Conservation (phyloP, 352 stramenopile genomes). For the Phytophthora rubi region DNA sequence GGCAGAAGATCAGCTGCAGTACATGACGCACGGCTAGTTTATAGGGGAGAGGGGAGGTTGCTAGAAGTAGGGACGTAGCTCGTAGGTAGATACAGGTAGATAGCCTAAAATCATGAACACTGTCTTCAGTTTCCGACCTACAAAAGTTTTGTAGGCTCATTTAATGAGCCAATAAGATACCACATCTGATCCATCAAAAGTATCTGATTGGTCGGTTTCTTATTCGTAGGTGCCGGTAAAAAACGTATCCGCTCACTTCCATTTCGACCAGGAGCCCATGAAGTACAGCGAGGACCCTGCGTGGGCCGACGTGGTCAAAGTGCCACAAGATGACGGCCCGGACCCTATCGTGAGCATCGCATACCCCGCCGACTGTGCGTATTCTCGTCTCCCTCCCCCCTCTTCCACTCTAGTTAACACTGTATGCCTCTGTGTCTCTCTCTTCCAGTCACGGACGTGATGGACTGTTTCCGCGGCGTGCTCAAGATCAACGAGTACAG, state of each 20-base stretch:
- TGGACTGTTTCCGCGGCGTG: constrained; percentile 96
- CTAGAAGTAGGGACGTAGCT: neutral
- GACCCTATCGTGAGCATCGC: constrained; percentile 81
- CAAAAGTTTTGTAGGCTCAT: too few relatives aligned
- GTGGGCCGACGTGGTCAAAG: constrained; percentile 85
- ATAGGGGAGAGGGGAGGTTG: neutral
- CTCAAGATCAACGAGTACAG: constrained; percentile 91
- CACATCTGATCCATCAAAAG: too few relatives aligned
- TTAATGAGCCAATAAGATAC: too few relatives aligned
- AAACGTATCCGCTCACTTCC: neutral
- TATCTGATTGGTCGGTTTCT: too few relatives aligned
- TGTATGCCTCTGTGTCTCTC: neutral
- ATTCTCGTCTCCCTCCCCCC: neutral
- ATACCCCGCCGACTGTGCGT: constrained; percentile 78
- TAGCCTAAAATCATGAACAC: too few relatives aligned
- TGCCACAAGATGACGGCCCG: constrained; percentile 85
- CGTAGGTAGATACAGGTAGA: neutral
- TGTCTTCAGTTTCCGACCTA: too few relatives aligned
- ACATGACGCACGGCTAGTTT: neutral
- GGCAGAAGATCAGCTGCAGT: neutral
- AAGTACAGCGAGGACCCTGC: constrained; percentile 67
- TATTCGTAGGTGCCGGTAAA: neutral
- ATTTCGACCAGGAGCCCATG: constrained; percentile 25
- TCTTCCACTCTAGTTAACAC: neutral
- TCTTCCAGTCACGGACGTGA: constrained; percentile 78